A percentile compares a stretch with the other conserved stretches of the same genome.
Conservation (phyloP, 1,284 basidiomycete species). For the Retiboletus flavoniger region DNA sequence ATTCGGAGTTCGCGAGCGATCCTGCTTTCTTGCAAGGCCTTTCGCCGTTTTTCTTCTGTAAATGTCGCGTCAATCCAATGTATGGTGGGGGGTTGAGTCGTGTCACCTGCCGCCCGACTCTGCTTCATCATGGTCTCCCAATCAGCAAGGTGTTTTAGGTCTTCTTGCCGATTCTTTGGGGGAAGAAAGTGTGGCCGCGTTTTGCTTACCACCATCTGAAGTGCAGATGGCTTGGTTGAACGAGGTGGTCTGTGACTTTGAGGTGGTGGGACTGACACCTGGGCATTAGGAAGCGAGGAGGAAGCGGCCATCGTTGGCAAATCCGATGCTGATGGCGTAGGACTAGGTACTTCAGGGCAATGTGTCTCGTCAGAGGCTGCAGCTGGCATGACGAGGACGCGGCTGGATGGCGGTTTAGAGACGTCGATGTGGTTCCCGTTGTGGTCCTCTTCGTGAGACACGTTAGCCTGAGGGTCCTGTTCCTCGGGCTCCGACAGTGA, state of each 20-base stretch:
- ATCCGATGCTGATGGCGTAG: slow-evolving; percentile 4
- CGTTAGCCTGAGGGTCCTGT: slow-evolving; percentile 5
- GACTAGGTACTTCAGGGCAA: slow-evolving; percentile 1
- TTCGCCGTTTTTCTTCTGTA: slow-evolving; percentile 69
- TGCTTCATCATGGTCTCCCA: slow-evolving; percentile 93
- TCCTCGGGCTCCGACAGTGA: slow-evolving; percentile 36
- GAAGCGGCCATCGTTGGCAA: slow-evolving; percentile 13
- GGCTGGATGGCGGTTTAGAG: slow-evolving; percentile 35
- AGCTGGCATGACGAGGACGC: slow-evolving; percentile 19
- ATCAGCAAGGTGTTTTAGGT: slow-evolving; percentile 80
- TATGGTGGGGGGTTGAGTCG: neutral
- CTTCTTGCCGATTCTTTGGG: slow-evolving; percentile 80
- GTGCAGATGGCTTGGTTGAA: slow-evolving; percentile 60
- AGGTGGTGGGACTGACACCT: slow-evolving; percentile 1
- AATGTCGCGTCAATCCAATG: slow-evolving; percentile 10
- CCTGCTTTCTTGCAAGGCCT: slow-evolving; percentile 63
- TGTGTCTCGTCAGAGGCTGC: neutral
- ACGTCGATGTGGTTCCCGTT: slow-evolving; percentile 42
- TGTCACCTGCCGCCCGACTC: slow-evolving; percentile 67
- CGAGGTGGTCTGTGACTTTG: slow-evolving; percentile 46
- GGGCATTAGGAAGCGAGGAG: slow-evolving; percentile 12
- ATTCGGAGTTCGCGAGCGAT: slow-evolving; percentile 65
- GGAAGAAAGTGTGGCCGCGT: slow-evolving; percentile 82
- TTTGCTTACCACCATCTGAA: slow-evolving; percentile 75
- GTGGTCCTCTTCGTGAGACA: slow-evolving; percentile 11